These are phyloP conservation scores for Petunia axillaris DNA, from an alignment of 257 asterid species.

Conservation along the genomic window DNA sequence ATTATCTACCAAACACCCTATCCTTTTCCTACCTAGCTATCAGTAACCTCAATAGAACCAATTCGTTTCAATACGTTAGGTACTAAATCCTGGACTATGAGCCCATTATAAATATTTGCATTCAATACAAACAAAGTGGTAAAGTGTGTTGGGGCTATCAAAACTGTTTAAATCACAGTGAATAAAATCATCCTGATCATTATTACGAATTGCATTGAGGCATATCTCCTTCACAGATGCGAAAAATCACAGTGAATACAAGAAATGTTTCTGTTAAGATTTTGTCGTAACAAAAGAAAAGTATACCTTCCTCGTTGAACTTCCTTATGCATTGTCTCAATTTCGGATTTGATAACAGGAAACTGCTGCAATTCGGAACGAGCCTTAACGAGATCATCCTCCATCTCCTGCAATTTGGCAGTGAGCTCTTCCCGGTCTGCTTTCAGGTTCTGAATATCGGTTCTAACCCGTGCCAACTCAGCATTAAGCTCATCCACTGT, in stretches of 20 bases:
- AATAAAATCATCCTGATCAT: not conserved
- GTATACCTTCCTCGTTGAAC: slow-evolving; percentile 77
- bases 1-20: not conserved
- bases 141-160: not conserved
- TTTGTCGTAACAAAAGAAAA: not conserved
- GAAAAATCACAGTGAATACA: not conserved
- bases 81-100: no score
- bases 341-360: slow-evolving; percentile 52
- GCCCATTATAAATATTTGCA: slow-evolving; percentile 2
- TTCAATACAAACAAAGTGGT: not conserved
- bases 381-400: slow-evolving; percentile 46
- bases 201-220: not conserved
- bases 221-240: not conserved
- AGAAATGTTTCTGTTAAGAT: not conserved
- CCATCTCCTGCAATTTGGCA: slow-evolving; percentile 49
- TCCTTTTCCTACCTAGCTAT: not conserved
- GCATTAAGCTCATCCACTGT: slow-evolving; percentile 37
- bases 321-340: slow-evolving; percentile 55
- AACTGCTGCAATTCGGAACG: slow-evolving; percentile 47
- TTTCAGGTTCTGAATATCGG: slow-evolving; percentile 50
- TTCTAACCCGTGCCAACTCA: slow-evolving; percentile 56
- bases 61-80: not conserved
- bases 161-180: not conserved
- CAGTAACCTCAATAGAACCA: not conserved
- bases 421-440: slow-evolving; percentile 52